Percentiles rank a stretch among this genome's conserved stretches.
Evolutionary conservation across 1,284 basidiomycete genomes (phyloP).

Genomic region (Sporisorium exsertum): DNA sequence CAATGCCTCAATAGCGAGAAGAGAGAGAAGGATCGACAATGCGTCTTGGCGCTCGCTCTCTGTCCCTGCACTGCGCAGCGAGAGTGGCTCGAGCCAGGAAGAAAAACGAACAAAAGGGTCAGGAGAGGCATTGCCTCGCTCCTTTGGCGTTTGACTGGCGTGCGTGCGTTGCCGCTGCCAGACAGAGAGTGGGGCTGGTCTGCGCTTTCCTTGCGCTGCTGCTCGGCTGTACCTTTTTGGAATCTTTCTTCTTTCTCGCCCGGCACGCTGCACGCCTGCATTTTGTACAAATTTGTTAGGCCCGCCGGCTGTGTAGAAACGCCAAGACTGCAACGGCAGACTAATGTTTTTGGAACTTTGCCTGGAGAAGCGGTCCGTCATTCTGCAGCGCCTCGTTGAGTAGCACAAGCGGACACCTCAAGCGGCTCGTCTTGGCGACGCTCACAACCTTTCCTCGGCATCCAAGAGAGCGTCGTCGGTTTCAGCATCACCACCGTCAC

Average conservation of each 20-base stretch:
- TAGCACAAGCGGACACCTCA: too few species aligned
- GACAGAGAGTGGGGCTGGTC: too few species aligned
- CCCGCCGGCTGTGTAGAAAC: not conserved
- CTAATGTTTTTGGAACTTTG: not conserved
- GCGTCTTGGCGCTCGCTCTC: not conserved
- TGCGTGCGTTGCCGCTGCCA: too few species aligned
- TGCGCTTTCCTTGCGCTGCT: not conserved
- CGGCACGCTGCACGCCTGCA: too few species aligned
- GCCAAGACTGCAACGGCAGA: too few species aligned
- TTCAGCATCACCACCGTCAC: not conserved
- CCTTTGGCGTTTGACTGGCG: slow-evolving; percentile 17
- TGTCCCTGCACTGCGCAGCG: not conserved
- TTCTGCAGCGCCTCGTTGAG: not conserved
- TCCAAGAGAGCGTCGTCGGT: too few species aligned
- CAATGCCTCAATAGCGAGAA: not conserved
- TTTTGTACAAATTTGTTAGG: not conserved
- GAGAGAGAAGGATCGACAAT: not conserved
- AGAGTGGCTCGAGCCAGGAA: slow-evolving; percentile 1
- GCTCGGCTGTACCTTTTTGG: slow-evolving; percentile 30
- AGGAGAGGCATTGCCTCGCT: not conserved
- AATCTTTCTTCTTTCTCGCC: slow-evolving; percentile 8
- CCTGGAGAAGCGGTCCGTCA: not conserved
- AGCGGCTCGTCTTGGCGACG: not conserved
- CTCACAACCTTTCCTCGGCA: not conserved
- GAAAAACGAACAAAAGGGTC: not conserved